Percentiles rank a stretch among this genome's conserved stretches.
Conservation (phyloP, 495 filamentous ascomycete species). For the Pseudomonodictys pantanalensis region DNA sequence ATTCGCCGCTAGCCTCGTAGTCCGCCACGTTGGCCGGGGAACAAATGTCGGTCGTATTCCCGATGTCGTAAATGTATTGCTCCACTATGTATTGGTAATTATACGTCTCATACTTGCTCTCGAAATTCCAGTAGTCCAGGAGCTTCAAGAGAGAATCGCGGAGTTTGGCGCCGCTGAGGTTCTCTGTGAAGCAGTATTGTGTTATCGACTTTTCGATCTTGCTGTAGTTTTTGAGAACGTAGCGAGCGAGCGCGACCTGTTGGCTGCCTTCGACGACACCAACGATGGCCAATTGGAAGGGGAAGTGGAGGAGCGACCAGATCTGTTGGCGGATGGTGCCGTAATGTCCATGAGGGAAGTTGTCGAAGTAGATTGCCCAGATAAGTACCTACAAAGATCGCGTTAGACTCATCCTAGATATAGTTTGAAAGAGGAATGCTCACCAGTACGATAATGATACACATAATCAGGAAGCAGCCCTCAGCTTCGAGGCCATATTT, state of each 20-base stretch:
- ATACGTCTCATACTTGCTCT: conserved; percentile 22
- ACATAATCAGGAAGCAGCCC: conserved; percentile 28
- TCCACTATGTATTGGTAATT: not conserved
- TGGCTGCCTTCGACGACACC: conserved; percentile 33
- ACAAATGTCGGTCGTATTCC: conserved; percentile 26
- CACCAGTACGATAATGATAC: conserved; percentile 31
- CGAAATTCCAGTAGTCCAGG: conserved; percentile 24
- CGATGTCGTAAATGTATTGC: not conserved
- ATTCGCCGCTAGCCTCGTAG: not conserved
- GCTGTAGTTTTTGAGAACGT: conserved; percentile 19
- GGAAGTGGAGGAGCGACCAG: conserved; percentile 33
- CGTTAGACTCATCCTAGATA: not conserved
- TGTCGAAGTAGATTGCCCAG: conserved; percentile 32
- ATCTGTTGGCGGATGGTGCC: conserved; percentile 34
- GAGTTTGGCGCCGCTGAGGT: conserved; percentile 24
- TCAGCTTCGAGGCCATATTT: conserved; percentile 26
- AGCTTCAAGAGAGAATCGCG: conserved; percentile 6
- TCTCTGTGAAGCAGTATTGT: conserved; percentile 12
- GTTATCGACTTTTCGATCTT: conserved; percentile 20
- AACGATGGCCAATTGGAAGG: conserved; percentile 31
- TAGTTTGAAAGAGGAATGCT: not conserved
- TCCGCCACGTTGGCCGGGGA: conserved; percentile 9
- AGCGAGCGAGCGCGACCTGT: conserved; percentile 30
- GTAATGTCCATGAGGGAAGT: conserved; percentile 33
- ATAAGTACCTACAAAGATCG: conserved; percentile 19